phyloP scores from a whole-genome alignment of 768 basidiomycete species.

The Leucogyrophana mollusca region DNA sequence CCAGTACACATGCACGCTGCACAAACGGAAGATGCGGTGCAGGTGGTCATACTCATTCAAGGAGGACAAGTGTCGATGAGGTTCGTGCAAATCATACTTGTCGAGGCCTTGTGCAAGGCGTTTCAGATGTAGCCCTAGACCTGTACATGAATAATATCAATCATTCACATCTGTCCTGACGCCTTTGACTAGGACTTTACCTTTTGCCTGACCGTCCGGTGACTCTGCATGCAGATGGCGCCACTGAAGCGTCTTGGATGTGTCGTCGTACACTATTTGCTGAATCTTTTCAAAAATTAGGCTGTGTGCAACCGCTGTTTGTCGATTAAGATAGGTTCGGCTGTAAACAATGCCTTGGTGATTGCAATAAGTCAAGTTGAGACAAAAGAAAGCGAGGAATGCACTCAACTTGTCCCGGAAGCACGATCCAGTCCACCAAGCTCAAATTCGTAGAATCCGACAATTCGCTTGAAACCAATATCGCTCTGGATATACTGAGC shows the following conservation, averaged over 20 bases:
- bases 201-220: conserved; percentile 8
- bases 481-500: conserved; percentile 25
- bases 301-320: conserved; percentile 20
- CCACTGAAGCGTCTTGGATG: conserved; percentile 15
- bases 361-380: not conserved
- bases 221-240: conserved; percentile 18
- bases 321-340: conserved; percentile 15
- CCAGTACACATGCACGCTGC: conserved; percentile 14
- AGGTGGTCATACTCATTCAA: conserved; percentile 23
- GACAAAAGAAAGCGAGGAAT: not conserved
- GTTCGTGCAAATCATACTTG: conserved; percentile 20
- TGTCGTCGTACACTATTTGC: conserved; percentile 19
- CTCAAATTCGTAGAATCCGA: conserved; percentile 29
- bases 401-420: conserved; percentile 17
- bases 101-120: conserved; percentile 1
- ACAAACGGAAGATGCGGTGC: conserved; percentile 15
- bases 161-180: conserved; percentile 9
- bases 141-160: not conserved
- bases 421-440: conserved; percentile 18
- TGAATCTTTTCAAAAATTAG: conserved; percentile 17
- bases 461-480: conserved; percentile 25
- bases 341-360: conserved; percentile 19
- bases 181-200: conserved; percentile 16
- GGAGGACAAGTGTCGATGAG: conserved; percentile 2
- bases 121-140: conserved; percentile 21